phyloP scores from a whole-genome alignment of 2,329 filamentous ascomycete species.

The Fusarium sacchari region DNA sequence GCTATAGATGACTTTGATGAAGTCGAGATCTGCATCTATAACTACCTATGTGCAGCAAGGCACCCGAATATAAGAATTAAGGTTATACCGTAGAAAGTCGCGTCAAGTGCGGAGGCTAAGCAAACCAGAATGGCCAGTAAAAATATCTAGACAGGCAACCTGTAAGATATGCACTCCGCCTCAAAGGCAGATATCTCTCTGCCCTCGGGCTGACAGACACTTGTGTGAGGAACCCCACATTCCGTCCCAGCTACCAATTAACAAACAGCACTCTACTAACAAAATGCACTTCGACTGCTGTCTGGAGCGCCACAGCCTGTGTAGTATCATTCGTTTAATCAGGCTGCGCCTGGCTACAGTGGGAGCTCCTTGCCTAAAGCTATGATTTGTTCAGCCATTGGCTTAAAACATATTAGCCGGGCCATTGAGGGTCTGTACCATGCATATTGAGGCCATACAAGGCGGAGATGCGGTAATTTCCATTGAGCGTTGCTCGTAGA shows the following conservation, averaged over 20 bases:
- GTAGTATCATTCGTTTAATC: not conserved
- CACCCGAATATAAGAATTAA: too few relatives aligned
- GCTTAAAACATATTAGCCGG: rapidly evolving
- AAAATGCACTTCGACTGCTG: not conserved
- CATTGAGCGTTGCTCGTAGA: rapidly evolving
- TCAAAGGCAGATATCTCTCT: rapidly evolving
- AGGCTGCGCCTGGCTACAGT: not conserved
- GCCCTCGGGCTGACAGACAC: not conserved
- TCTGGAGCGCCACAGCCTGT: not conserved
- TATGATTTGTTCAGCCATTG: not conserved
- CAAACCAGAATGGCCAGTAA: not conserved
- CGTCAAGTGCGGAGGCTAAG: too few relatives aligned
- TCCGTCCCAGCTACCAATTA: not conserved
- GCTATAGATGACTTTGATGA: too few relatives aligned
- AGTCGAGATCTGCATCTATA: too few relatives aligned
- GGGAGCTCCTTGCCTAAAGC: not conserved
- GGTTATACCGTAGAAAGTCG: too few relatives aligned
- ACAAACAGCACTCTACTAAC: not conserved
- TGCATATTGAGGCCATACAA: not conserved
- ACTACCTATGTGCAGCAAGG: too few relatives aligned
- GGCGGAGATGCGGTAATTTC: not conserved
- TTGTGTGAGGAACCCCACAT: not conserved
- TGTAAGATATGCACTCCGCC: not conserved
- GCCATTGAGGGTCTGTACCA: rapidly evolving
- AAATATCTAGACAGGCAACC: not conserved